Evolutionary conservation across 768 basidiomycete species (phyloP), one percentile per base, ranked within the genome.

Genomic region (Leccinum subgranulosum): DNA sequence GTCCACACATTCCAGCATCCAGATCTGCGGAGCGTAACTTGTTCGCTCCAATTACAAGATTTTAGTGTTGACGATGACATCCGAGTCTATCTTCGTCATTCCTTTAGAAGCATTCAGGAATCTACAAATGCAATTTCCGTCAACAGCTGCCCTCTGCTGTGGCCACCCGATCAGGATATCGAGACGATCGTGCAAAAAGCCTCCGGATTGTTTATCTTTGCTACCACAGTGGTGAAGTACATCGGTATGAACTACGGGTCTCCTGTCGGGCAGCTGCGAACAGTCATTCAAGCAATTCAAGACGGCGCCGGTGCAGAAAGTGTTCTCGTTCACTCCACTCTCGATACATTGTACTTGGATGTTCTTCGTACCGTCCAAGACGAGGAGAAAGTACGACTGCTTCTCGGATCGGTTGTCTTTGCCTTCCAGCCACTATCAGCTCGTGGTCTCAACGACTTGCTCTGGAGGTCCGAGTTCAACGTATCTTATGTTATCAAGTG

Each of bases 201-300:
- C 3, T 60, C 62, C 7, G 65, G 70, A 2, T 61, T 71, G 29
- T 73, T 73, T 28, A 66, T 70, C 14, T 69, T 68, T 51, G 59
- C 70, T 25, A 61, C 66, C 9, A 70, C 70, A 2, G 64, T 72
- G 31, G 55, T 72, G 45, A 67, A 65, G 43, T 69, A 66, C 39
- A 56, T 70, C 10, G 55, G 57, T 19, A 50, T 53, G 45, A 51
- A 46, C 10, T 56, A 64, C 19, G 45, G 53, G 27, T 61, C 53
- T 10, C 64, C 64, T 9, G 47, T 43, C 25, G 9, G 27, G 19
- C 60, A 53, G 25, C 56, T 65, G n/a, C 50, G 53, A 55, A 25
- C 21, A 9, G 60, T 65, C 6, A 55, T 65, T 41, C 56, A 39
- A 36, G 41, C 51, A 8, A 45, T 65, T 19, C 53, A n/a, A 29